Percentiles rank a stretch among this genome's conserved stretches.
phyloP scores from a whole-genome alignment of 768 basidiomycete species.

The Termitomyces sp. region DNA sequence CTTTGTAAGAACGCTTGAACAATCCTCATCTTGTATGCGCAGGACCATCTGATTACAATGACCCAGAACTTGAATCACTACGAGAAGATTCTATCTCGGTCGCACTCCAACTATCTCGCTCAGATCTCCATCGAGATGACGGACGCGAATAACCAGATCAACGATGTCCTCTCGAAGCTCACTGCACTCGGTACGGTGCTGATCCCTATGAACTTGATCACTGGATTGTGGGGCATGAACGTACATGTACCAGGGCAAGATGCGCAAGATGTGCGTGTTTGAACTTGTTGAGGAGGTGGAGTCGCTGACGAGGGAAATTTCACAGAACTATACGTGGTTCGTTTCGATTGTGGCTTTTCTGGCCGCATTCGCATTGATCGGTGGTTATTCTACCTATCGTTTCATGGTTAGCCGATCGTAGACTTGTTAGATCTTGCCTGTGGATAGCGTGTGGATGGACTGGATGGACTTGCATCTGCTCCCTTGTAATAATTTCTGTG shows the following conservation, averaged over 20 bases:
- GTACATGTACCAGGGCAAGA: conserved; percentile 92
- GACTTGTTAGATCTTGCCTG: neutral
- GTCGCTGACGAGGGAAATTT: conserved; percentile 16
- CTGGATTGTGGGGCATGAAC: conserved; percentile 99
- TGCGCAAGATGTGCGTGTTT: conserved; percentile 31
- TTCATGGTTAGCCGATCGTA: conserved; percentile 54
- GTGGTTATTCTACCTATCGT: conserved; percentile 75
- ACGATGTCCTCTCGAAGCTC: conserved; percentile 95
- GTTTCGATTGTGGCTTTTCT: conserved; percentile 78
- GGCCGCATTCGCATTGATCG: conserved; percentile 76
- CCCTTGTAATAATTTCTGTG: neutral
- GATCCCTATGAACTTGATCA: conserved; percentile 96
- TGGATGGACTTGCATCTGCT: neutral
- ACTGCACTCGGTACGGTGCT: conserved; percentile 97
- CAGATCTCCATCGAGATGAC: conserved; percentile 99
- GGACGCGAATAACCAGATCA: conserved; percentile 99
- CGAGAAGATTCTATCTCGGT: conserved; percentile 97
- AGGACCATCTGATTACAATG: conserved; percentile 99
- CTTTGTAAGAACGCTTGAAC: neutral
- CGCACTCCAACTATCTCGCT: conserved; percentile 98
- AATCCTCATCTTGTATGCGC: neutral
- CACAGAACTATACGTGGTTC: conserved; percentile 75
- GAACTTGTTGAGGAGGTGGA: neutral
- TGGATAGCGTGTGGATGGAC: neutral
- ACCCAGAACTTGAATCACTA: conserved; percentile 99